Conservation (phyloP, 1,139 yeast species). For the Hyphopichia burtonii region DNA sequence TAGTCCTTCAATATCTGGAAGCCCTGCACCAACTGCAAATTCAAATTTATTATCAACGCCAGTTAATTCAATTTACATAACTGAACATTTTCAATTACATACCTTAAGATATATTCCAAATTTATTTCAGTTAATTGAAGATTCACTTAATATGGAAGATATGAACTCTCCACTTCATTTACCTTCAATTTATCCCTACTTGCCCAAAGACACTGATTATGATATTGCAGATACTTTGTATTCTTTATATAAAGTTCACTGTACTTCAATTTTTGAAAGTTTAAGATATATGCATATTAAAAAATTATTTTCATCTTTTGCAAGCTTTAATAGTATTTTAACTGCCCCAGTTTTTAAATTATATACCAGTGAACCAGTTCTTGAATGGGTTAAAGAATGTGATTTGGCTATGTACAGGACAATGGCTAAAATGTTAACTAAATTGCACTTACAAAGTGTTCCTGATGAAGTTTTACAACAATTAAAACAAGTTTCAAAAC, state of each 20-base stretch:
- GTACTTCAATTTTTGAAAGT: conserved; percentile 60
- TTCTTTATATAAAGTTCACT: conserved; percentile 62
- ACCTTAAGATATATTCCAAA: conserved; percentile 37
- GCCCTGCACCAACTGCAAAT: conserved; percentile 14
- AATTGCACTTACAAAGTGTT: conserved; percentile 60
- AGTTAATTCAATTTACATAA: conserved; percentile 4
- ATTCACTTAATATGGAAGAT: conserved; percentile 17
- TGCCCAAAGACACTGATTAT: conserved; percentile 50
- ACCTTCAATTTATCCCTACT: conserved; percentile 53
- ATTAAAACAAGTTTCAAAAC: conserved; percentile 44
- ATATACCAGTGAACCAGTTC: conserved; percentile 48
- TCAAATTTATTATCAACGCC: conserved; percentile 5
- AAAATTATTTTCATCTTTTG: conserved; percentile 53
- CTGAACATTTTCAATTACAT: conserved; percentile 8
- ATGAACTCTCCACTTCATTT: conserved; percentile 36
- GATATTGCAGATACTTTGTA: conserved; percentile 64
- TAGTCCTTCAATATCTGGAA: conserved; percentile 26
- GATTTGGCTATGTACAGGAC: conserved; percentile 64
- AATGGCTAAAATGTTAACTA: conserved; percentile 64
- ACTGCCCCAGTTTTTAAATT: conserved; percentile 67
- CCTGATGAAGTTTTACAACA: conserved; percentile 56
- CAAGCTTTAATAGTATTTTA: conserved; percentile 57
- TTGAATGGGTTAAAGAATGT: conserved; percentile 65
- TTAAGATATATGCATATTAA: conserved; percentile 68
- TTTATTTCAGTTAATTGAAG: conserved; percentile 30